Percentiles rank a stretch among this genome's conserved stretches.
phyloP scores from a whole-genome alignment of 2,329 filamentous ascomycete species.

The Colletotrichum theobromicola region DNA sequence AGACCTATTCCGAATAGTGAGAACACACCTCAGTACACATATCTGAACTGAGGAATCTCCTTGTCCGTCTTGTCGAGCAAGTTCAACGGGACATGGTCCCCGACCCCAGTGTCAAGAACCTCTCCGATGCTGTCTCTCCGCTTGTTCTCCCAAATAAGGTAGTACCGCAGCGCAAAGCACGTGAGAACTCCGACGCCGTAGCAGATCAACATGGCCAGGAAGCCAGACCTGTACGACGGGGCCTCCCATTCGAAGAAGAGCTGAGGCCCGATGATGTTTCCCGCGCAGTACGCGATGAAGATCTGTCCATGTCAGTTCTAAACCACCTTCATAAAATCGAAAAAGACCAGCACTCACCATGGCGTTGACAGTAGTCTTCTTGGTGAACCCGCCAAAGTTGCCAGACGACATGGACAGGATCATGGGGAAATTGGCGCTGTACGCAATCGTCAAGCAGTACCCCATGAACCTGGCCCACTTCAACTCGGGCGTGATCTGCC shows the following conservation, averaged over 20 bases:
- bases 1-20: not conserved
- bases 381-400: slow-evolving; percentile 71
- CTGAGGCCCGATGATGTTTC: slow-evolving; percentile 71
- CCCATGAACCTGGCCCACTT: slow-evolving; percentile 31
- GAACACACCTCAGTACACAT: slow-evolving; percentile 38
- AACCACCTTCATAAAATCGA: not conserved
- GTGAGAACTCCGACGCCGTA: slow-evolving; percentile 45
- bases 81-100: slow-evolving; percentile 54
- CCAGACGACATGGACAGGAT: slow-evolving; percentile 72
- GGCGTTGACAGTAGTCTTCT: slow-evolving; percentile 67
- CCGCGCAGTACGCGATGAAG: slow-evolving; percentile 30
- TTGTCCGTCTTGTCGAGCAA: slow-evolving; percentile 57
- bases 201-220: slow-evolving; percentile 52
- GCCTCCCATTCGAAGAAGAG: slow-evolving; percentile 64
- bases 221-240: slow-evolving; percentile 61
- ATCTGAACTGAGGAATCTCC: slow-evolving; percentile 60
- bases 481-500: slow-evolving; percentile 55
- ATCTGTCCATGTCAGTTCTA: not conserved
- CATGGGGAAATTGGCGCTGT: slow-evolving; percentile 68
- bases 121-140: slow-evolving; percentile 13
- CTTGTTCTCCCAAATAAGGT: not conserved
- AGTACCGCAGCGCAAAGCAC: slow-evolving; percentile 26
- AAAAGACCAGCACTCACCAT: not conserved
- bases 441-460: slow-evolving; percentile 41
- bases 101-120: slow-evolving; percentile 23